Conservation (phyloP, 2,329 filamentous ascomycete species). For the Cladosporium sp. region DNA sequence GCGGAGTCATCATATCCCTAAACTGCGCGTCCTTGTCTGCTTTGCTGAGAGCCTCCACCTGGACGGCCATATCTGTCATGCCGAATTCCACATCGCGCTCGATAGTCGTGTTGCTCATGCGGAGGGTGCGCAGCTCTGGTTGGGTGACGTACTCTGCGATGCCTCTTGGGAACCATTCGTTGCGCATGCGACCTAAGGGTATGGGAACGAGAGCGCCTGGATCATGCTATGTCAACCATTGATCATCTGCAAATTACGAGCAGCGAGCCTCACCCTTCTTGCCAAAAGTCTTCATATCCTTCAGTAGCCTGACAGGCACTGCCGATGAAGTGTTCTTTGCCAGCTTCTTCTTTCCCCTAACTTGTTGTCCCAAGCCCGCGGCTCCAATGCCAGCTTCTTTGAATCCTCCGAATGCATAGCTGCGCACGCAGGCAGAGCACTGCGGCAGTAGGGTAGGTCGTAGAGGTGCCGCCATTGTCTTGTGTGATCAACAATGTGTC, state of each 20-base stretch:
- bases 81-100: conserved; percentile 46
- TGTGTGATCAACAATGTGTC: background rate
- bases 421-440: conserved; percentile 28
- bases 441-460: conserved; percentile 22
- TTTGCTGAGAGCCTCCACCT: conserved; percentile 1
- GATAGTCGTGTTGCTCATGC: conserved; percentile 40
- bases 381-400: conserved; percentile 2
- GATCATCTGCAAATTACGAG: background rate
- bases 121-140: conserved; percentile 42
- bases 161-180: conserved; percentile 48
- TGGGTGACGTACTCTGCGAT: conserved; percentile 51
- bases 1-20: conserved; percentile 19
- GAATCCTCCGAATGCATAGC: conserved; percentile 17
- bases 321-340: conserved; percentile 25
- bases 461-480: conserved; percentile 22
- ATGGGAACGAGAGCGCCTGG: conserved; percentile 51
- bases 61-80: conserved; percentile 4
- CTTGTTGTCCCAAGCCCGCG: conserved; percentile 24
- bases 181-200: conserved; percentile 51
- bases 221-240: conserved; percentile 26
- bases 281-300: conserved; percentile 52
- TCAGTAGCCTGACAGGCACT: conserved; percentile 49
- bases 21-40: conserved; percentile 14
- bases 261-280: conserved; percentile 35
- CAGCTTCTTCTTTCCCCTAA: conserved; percentile 35